Evolutionary conservation across 2,329 filamentous ascomycete species (phyloP).

Genomic region (Monosporascus cannonballus): DNA sequence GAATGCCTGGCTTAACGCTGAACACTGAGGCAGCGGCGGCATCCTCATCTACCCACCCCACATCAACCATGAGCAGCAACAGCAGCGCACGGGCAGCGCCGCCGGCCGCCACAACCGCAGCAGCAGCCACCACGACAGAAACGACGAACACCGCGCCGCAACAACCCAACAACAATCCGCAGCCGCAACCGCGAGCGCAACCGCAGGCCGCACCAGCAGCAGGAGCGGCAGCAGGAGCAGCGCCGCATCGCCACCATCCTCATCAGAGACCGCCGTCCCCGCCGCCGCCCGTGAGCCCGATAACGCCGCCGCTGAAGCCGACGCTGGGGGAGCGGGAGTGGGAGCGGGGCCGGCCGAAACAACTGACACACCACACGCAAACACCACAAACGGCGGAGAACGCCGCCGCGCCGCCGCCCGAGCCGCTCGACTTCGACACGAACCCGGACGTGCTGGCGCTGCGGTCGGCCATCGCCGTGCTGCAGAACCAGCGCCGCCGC

Average conservation of each 20-base stretch:
- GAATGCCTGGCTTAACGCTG: slow-evolving; percentile 24
- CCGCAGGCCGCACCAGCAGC: slow-evolving; percentile 5
- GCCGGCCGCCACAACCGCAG: background rate
- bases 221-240: slow-evolving; percentile 1
- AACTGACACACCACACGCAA: slow-evolving; percentile 19
- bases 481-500: slow-evolving; percentile 79
- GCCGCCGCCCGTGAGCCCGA: slow-evolving; percentile 47
- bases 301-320: slow-evolving; percentile 44
- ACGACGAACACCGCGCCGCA: background rate
- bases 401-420: slow-evolving; percentile 32
- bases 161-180: background rate
- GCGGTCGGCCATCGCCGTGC: slow-evolving; percentile 74
- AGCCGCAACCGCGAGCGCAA: background rate
- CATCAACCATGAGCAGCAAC: background rate
- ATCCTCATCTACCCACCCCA: slow-evolving; percentile 3
- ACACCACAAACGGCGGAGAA: slow-evolving; percentile 2
- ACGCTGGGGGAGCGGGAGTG: slow-evolving; percentile 19
- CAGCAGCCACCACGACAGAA: background rate
- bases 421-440: slow-evolving; percentile 50
- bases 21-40: slow-evolving; percentile 17
- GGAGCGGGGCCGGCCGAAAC: too few relatives aligned
- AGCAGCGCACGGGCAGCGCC: background rate
- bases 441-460: slow-evolving; percentile 88
- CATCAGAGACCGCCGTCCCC: slow-evolving; percentile 32
- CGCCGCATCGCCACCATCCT: slow-evolving; percentile 1